Evolutionary conservation across 164 flowering plant genomes (phyloP).

Genomic region (Magnolia officinalis): DNA sequence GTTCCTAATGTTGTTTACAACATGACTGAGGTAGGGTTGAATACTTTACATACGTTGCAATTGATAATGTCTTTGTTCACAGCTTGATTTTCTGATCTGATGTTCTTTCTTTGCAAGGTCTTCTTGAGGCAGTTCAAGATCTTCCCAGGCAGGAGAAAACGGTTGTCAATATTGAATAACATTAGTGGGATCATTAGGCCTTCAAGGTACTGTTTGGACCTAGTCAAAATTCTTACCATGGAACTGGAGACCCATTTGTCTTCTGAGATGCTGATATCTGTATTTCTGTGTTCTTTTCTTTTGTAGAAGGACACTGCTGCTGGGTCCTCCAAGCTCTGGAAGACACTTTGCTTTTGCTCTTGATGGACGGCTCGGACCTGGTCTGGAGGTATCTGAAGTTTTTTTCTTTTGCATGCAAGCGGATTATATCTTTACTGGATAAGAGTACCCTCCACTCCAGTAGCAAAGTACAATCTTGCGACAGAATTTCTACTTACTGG

Average conservation of each 20-base stretch:
- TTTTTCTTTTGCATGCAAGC: neutral
- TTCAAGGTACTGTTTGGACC: constrained; percentile 52
- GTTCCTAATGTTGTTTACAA: constrained; percentile 81
- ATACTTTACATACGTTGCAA: neutral
- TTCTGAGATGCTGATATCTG: neutral
- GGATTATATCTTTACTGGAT: neutral
- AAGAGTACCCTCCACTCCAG: neutral
- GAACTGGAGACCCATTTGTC: neutral
- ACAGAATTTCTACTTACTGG: neutral
- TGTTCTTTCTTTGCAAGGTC: constrained; percentile 40
- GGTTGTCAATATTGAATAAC: constrained; percentile 62
- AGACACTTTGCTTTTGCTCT: constrained; percentile 92
- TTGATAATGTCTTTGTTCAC: neutral
- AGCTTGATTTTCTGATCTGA: neutral
- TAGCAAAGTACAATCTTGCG: neutral
- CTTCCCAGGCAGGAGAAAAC: constrained; percentile 48
- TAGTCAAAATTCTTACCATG: neutral
- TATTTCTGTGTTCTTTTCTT: constrained; percentile 2
- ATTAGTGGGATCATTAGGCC: constrained; percentile 81
- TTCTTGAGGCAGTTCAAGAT: constrained; percentile 60
- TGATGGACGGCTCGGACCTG: constrained; percentile 75
- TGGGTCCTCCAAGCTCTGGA: constrained; percentile 99
- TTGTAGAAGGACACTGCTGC: constrained; percentile 72
- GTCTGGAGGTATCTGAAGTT: constrained; percentile 53
- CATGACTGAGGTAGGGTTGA: constrained; percentile 68